phyloP scores from a whole-genome alignment of 148 eudicot genomes.

The Diospyros kaki region DNA sequence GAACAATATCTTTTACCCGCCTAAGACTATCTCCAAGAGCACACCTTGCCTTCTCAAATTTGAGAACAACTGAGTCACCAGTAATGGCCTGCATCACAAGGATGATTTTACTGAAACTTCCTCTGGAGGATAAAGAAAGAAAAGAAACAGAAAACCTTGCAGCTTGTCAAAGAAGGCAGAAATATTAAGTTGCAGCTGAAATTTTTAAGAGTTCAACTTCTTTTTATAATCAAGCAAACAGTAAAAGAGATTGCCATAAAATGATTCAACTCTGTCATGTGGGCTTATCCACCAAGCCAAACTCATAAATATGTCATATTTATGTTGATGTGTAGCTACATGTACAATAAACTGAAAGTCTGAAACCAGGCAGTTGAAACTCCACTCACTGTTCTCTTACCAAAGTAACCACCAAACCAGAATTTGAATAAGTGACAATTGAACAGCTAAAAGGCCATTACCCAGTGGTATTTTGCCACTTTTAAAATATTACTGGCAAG shows the following conservation, averaged over 20 bases:
- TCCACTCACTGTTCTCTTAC: neutral
- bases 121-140: neutral
- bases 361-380: neutral
- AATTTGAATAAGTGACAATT: neutral
- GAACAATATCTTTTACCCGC: slow-evolving; percentile 89
- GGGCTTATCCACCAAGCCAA: neutral
- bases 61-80: slow-evolving; percentile 80
- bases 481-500: neutral
- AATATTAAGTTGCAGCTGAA: neutral
- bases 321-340: neutral
- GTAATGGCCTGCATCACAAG: slow-evolving; percentile 74
- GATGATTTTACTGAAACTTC: slow-evolving; percentile 17
- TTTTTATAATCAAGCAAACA: too few relatives aligned
- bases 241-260: too few relatives aligned
- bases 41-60: slow-evolving; percentile 86
- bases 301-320: neutral
- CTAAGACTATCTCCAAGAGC: slow-evolving; percentile 74
- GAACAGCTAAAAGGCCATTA: neutral
- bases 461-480: neutral
- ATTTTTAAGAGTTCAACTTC: neutral
- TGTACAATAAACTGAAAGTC: neutral
- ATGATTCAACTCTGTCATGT: neutral
- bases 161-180: neutral
- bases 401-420: neutral
- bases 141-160: slow-evolving; percentile 2